Percentiles rank a stretch among this genome's conserved stretches.
These are phyloP conservation scores for Glycine soja DNA, from an alignment of 306 rosid species.

Conservation along the genomic window DNA sequence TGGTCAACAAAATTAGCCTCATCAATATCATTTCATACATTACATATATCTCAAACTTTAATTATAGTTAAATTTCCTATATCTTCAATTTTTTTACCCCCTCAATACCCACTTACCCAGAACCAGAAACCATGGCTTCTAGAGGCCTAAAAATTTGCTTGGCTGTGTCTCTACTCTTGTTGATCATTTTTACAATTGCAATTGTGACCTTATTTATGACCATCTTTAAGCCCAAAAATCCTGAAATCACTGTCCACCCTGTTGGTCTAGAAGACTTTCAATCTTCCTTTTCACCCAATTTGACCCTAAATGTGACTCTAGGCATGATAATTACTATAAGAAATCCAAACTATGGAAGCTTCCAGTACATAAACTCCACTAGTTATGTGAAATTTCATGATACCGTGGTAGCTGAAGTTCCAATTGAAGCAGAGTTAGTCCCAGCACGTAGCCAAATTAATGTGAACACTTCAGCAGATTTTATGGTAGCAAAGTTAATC, in stretches of 20 bases:
- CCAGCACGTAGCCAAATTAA: conserved; percentile 42
- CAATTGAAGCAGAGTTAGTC: conserved; percentile 12
- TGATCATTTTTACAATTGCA: conserved; percentile 39
- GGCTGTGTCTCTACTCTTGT: conserved; percentile 15
- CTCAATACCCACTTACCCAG: not conserved
- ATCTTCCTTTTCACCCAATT: not conserved
- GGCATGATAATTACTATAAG: conserved; percentile 40
- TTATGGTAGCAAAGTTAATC: conserved; percentile 43
- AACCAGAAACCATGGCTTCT: conserved; percentile 42
- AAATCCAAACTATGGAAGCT: conserved; percentile 53
- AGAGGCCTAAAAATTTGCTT: conserved; percentile 52
- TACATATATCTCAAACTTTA: not conserved
- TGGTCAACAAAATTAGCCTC: not conserved
- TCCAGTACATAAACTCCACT: conserved; percentile 10
- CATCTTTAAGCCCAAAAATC: conserved; percentile 54
- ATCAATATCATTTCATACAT: not conserved
- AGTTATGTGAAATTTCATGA: conserved; percentile 39
- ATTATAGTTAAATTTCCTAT: too few relatives aligned
- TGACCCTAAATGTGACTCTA: conserved; percentile 38
- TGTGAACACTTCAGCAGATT: conserved; percentile 22
- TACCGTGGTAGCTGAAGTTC: conserved; percentile 43
- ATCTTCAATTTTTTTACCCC: too few relatives aligned
- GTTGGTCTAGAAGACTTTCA: conserved; percentile 28
- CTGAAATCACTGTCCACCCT: conserved; percentile 39
- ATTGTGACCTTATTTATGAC: conserved; percentile 47